Evolutionary conservation across 306 rosid genomes (phyloP).

Genomic region (Dalbergia cochinchinensis): DNA sequence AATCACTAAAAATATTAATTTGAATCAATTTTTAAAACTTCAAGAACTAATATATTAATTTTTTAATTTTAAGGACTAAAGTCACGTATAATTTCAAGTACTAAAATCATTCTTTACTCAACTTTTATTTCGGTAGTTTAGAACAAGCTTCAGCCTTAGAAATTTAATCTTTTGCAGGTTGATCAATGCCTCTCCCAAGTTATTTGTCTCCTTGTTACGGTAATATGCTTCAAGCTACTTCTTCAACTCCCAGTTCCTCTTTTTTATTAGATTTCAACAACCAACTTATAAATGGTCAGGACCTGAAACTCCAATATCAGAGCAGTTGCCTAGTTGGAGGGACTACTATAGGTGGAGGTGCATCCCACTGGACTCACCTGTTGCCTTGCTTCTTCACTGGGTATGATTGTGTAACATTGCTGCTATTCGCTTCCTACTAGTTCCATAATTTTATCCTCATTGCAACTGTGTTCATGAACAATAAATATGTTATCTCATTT

Average conservation of each 20-base stretch:
- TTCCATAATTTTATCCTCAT: conserved; percentile 21
- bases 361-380: conserved; percentile 79
- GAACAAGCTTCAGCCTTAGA: conserved; percentile 23
- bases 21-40: no score
- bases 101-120: no score
- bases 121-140: conserved; percentile 19
- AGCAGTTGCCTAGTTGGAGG: conserved; percentile 69
- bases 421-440: no score
- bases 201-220: conserved; percentile 77
- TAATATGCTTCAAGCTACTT: conserved; percentile 51
- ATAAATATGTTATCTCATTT: background rate
- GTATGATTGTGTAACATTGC: conserved; percentile 46
- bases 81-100: no score
- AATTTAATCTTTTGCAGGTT: conserved; percentile 56
- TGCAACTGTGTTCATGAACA: conserved; percentile 19
- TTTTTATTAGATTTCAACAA: conserved; percentile 34
- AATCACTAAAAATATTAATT: no score
- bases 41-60: no score
- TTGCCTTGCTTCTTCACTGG: conserved; percentile 90
- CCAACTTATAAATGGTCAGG: conserved; percentile 60
- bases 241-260: conserved; percentile 1
- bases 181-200: conserved; percentile 59
- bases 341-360: conserved; percentile 88
- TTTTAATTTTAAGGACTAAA: no score
- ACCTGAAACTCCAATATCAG: conserved; percentile 56